Conservation (phyloP, 108 stramenopile species). For the Chaetoceros tenuissimus region DNA sequence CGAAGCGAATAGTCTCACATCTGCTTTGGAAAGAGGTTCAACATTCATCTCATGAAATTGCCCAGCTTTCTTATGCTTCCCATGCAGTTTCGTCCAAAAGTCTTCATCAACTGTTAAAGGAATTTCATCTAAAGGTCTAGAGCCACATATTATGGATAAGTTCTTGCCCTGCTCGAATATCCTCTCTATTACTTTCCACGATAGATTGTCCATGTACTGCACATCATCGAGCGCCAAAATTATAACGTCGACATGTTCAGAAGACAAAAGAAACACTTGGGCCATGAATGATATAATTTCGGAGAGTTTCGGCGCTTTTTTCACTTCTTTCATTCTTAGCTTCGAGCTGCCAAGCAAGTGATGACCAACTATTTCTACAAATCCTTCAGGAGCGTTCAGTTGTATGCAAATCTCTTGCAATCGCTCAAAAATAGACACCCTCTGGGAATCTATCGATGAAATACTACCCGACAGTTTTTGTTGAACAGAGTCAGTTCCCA, state of each 20-base stretch:
- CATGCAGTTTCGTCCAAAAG: conserved; percentile 45
- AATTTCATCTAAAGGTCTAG: conserved; percentile 18
- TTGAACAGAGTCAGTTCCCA: no score
- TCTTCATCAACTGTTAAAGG: conserved; percentile 22
- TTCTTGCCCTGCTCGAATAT: conserved; percentile 39
- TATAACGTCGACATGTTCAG: conserved; percentile 29
- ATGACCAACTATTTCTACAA: conserved; percentile 31
- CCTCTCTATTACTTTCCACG: conserved; percentile 49
- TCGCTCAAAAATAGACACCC: no score
- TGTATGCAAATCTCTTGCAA: conserved; percentile 10
- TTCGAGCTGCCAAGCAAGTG: conserved; percentile 13
- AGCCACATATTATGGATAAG: conserved; percentile 41
- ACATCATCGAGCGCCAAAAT: conserved; percentile 59
- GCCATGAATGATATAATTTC: conserved; percentile 49
- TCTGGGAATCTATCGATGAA: no score
- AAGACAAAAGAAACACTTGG: conserved; percentile 43
- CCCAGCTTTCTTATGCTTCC: conserved; percentile 5
- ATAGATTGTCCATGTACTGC: conserved; percentile 51
- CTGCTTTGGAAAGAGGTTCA: conserved; percentile 24
- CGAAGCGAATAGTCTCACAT: conserved; percentile 39
- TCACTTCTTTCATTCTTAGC: conserved; percentile 10
- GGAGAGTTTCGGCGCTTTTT: conserved; percentile 16
- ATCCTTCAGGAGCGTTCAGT: conserved; percentile 39
- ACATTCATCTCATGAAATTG: conserved; percentile 39
- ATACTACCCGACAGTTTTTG: no score